A percentile compares a stretch with the other conserved stretches of the same genome.
Conservation (phyloP, 83 land plant species). For the Picea engelmannii region DNA sequence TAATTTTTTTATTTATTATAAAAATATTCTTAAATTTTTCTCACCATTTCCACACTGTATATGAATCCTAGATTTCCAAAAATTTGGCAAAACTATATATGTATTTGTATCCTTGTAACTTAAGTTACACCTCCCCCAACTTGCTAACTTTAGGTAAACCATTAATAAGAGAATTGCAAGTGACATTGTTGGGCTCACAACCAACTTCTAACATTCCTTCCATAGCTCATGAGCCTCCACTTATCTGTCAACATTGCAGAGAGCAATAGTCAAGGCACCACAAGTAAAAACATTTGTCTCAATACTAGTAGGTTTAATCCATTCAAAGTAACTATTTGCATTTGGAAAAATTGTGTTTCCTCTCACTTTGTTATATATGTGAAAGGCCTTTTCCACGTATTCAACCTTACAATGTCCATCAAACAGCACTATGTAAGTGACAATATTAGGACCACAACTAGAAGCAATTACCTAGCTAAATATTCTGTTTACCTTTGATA, state of each 20-base stretch:
- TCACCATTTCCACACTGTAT: no score
- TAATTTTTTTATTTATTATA: no score
- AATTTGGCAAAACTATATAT: no score
- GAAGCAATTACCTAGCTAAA: conserved; percentile 48
- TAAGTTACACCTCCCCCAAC: conserved; percentile 39
- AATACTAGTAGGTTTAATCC: conserved; percentile 6
- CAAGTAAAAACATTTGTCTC: conserved; percentile 68
- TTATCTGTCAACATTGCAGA: conserved; percentile 67
- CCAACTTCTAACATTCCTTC: conserved; percentile 56
- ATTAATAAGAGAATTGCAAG: conserved; percentile 75
- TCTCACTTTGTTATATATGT: conserved; percentile 51
- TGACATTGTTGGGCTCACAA: conserved; percentile 59
- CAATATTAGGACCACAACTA: conserved; percentile 56
- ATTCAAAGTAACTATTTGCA: conserved; percentile 45
- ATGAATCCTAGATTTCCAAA: no score
- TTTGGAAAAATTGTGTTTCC: conserved; percentile 29
- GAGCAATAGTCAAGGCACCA: conserved; percentile 77
- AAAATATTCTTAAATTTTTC: no score
- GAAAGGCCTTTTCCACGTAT: conserved; percentile 51
- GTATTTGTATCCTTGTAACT: no score
- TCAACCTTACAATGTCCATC: conserved; percentile 74
- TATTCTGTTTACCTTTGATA: conserved; percentile 46
- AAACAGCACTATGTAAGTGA: conserved; percentile 65
- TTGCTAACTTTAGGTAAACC: conserved; percentile 71
- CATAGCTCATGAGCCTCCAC: conserved; percentile 62